Conservation (phyloP, 1,284 basidiomycete species). For the Hemileia vastatrix region DNA sequence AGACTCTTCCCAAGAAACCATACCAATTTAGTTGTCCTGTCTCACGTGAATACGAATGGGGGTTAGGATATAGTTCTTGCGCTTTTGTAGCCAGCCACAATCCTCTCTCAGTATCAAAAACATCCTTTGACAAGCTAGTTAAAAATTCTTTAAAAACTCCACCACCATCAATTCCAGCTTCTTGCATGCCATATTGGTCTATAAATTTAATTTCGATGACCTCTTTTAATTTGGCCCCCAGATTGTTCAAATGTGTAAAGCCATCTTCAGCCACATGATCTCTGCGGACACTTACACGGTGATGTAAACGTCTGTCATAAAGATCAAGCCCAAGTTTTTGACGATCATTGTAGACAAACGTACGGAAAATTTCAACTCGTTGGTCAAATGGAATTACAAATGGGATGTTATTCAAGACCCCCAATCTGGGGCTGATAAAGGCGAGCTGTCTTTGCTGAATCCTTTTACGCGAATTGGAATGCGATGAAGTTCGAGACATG, state of each 20-base stretch:
- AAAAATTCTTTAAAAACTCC: conserved; percentile 98
- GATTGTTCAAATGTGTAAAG: conserved; percentile 59
- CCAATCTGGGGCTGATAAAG: conserved; percentile 69
- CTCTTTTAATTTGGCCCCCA: conserved; percentile 65
- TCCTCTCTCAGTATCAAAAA: conserved; percentile 86
- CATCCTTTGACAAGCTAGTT: conserved; percentile 80
- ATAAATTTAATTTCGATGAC: conserved; percentile 79
- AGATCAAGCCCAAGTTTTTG: conserved; percentile 20
- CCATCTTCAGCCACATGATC: conserved; percentile 75
- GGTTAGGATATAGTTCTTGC: conserved; percentile 90
- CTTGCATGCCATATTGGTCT: conserved; percentile 74
- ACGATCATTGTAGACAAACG: conserved; percentile 62
- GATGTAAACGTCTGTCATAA: conserved; percentile 23
- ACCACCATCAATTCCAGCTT: conserved; percentile 90
- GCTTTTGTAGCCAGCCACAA: conserved; percentile 82
- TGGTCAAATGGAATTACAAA: conserved; percentile 91
- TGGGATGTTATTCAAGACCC: conserved; percentile 88
- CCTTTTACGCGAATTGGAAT: conserved; percentile 23
- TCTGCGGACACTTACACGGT: conserved; percentile 58
- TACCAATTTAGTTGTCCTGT: conserved; percentile 85
- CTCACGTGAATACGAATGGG: conserved; percentile 77
- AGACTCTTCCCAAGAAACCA: conserved; percentile 79
- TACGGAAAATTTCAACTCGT: conserved; percentile 77
- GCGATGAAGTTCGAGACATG: conserved; percentile 7
- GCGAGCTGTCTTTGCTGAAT: conserved; percentile 63